These are phyloP conservation scores for Didymella pinodella DNA, from an alignment of 2,329 filamentous ascomycete species.

Conservation along the genomic window DNA sequence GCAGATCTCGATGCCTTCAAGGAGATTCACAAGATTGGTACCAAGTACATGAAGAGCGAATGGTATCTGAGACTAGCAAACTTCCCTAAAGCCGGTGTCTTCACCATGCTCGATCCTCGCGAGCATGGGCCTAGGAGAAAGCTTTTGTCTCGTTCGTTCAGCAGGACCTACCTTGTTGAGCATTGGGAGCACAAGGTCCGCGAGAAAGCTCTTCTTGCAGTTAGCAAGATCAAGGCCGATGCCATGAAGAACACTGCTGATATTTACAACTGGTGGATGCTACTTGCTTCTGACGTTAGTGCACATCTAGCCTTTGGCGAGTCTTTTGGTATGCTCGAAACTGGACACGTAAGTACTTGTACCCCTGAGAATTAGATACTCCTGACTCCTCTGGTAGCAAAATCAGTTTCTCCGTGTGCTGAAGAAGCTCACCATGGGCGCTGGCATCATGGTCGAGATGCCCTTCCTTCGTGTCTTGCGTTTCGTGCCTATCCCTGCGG, in stretches of 20 bases:
- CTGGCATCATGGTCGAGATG: slow-evolving; percentile 49
- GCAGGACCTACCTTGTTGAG: slow-evolving; percentile 45
- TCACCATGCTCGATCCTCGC: slow-evolving; percentile 49
- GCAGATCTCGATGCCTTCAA: slow-evolving; percentile 41
- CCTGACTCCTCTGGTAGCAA: not conserved
- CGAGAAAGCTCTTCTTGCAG: slow-evolving; percentile 44
- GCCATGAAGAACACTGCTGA: slow-evolving; percentile 41
- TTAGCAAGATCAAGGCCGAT: slow-evolving; percentile 43
- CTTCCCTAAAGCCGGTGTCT: slow-evolving; percentile 44
- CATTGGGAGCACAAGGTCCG: slow-evolving; percentile 50
- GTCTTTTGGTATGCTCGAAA: slow-evolving; percentile 51
- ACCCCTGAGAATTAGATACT: not conserved
- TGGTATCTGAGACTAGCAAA: slow-evolving; percentile 39
- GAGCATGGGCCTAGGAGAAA: slow-evolving; percentile 47
- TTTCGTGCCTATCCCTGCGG: slow-evolving; percentile 38
- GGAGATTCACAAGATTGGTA: slow-evolving; percentile 42
- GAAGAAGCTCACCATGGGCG: slow-evolving; percentile 47
- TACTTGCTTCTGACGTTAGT: slow-evolving; percentile 52
- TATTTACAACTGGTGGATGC: slow-evolving; percentile 49
- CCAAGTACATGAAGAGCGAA: slow-evolving; percentile 39
- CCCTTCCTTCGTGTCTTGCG: slow-evolving; percentile 46
- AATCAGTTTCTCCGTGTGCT: slow-evolving; percentile 50
- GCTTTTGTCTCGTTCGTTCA: slow-evolving; percentile 49
- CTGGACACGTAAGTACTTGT: slow-evolving; percentile 44
- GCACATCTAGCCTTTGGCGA: slow-evolving; percentile 52